phyloP scores from a whole-genome alignment of 495 filamentous ascomycete genomes.

The Aspergillus steynii region DNA sequence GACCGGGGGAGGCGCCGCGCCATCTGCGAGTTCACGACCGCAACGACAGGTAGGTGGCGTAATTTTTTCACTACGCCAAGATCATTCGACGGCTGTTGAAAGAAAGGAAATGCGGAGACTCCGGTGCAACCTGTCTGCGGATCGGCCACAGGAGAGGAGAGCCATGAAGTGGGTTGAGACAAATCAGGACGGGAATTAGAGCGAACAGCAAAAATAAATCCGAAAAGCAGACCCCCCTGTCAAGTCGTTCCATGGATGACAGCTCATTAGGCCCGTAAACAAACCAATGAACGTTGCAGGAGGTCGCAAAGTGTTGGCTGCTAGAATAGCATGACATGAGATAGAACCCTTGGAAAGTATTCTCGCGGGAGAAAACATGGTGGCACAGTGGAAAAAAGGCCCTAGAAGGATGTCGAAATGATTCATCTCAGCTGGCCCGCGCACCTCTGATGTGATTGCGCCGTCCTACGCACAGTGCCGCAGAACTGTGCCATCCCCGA shows the following conservation, averaged over 20 bases:
- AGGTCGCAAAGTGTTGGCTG: conserved; percentile 4
- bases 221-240: not conserved
- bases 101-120: conserved; percentile 19
- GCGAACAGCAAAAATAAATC: not conserved
- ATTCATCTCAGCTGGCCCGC: conserved; percentile 2
- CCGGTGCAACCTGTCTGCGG: conserved; percentile 14
- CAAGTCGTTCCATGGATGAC: conserved; percentile 1
- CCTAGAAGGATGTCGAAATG: not conserved
- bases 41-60: conserved; percentile 18
- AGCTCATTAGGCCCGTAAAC: not conserved
- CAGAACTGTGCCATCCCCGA: conserved; percentile 18
- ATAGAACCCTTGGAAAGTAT: conserved; percentile 1
- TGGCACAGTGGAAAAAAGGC: not conserved
- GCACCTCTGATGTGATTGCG: not conserved
- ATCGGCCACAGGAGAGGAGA: conserved; percentile 9
- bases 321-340: not conserved
- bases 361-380: not conserved
- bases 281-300: conserved; percentile 1
- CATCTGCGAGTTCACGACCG: not conserved
- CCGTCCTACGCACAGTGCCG: conserved; percentile 7
- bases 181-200: not conserved
- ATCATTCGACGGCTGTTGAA: conserved; percentile 12
- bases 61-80: conserved; percentile 18
- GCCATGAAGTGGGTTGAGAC: conserved; percentile 1
- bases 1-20: not conserved